These are phyloP conservation scores for Candida nitratophila DNA, from an alignment of 805 yeast species.

Conservation along the genomic window DNA sequence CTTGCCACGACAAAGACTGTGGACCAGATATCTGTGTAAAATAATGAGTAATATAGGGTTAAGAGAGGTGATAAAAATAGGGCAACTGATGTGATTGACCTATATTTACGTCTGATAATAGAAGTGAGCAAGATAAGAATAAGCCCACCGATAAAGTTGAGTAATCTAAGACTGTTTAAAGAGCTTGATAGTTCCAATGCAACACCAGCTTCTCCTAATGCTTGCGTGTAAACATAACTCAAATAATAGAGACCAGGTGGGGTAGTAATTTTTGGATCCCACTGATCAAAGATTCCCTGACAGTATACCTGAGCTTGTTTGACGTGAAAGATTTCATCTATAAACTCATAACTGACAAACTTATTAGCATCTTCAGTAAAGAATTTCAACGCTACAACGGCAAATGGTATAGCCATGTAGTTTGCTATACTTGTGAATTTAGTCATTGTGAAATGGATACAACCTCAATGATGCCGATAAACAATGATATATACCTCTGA, in stretches of 20 bases:
- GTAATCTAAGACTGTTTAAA: slow-evolving; percentile 37
- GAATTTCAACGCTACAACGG: slow-evolving; percentile 9
- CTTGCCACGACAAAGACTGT: slow-evolving; percentile 57
- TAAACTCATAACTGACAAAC: slow-evolving; percentile 27
- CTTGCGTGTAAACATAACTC: slow-evolving; percentile 31
- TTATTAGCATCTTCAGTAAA: slow-evolving; percentile 13
- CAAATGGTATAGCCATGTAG: slow-evolving; percentile 7
- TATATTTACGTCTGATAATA: slow-evolving; percentile 6
- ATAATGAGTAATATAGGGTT: slow-evolving; percentile 65
- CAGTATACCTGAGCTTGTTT: slow-evolving; percentile 71
- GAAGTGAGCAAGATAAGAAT: slow-evolving; percentile 25
- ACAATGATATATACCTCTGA: too few relatives aligned
- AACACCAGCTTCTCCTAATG: slow-evolving; percentile 33
- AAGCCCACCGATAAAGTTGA: slow-evolving; percentile 65
- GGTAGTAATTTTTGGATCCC: slow-evolving; percentile 92
- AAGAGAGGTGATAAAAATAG: slow-evolving; percentile 61
- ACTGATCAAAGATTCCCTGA: slow-evolving; percentile 47
- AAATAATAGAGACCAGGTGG: slow-evolving; percentile 84
- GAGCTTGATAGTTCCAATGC: slow-evolving; percentile 22
- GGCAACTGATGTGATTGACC: slow-evolving; percentile 12
- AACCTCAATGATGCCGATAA: background rate
- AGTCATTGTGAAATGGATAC: background rate
- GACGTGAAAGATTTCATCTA: slow-evolving; percentile 84
- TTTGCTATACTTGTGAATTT: background rate
- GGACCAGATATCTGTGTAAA: slow-evolving; percentile 94